A percentile compares a stretch with the other conserved stretches of the same genome.
Conservation (phyloP, 176 grass and related monocot species). For the Hordeum vulgare region MorexV3_pseudomolecules_assembly NC_058518.1:479618089-479618588, state of each 20-base stretch:
- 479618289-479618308: neutral
- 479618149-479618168: no score
- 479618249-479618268: neutral
- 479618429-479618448: neutral
- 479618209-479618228: neutral
- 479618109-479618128: neutral
- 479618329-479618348: no score
- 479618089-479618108: neutral
- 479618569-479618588: neutral
- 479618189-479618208: neutral
- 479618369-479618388: neutral
- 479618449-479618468: neutral
- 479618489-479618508: neutral
- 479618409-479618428: no score
- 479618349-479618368: no score
- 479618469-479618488: neutral
- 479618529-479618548: neutral
- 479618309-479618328: neutral
- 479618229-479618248: neutral
- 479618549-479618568: neutral
- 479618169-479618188: conserved; percentile 5
- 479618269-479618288: neutral
- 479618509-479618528: neutral
- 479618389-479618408: no score
- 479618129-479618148: neutral